phyloP scores from a whole-genome alignment of 148 eudicot species.

The Nepenthes mirabilis region DNA sequence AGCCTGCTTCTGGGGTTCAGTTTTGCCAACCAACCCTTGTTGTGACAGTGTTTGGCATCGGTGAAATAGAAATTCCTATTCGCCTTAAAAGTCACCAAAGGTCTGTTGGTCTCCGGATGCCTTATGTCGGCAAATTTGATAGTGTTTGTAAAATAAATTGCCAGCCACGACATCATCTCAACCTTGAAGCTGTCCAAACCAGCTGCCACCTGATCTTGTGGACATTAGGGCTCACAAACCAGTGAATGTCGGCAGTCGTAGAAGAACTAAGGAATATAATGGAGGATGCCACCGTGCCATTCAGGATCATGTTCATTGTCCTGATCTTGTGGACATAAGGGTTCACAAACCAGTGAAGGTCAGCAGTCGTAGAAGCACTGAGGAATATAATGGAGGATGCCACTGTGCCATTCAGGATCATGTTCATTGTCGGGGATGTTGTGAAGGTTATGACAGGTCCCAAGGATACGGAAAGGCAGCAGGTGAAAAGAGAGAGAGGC shows the following conservation, averaged over 20 bases:
- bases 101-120: conserved; percentile 67
- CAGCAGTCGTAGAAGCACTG: conserved; percentile 80
- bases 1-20: conserved; percentile 42
- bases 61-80: conserved; percentile 61
- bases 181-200: conserved; percentile 87
- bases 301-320: conserved; percentile 64
- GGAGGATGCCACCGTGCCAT: conserved; percentile 87
- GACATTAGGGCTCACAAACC: conserved; percentile 95
- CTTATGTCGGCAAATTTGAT: conserved; percentile 70
- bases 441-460: conserved; percentile 96
- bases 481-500: conserved; percentile 89
- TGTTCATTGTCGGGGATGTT: conserved; percentile 72
- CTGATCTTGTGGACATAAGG: conserved; percentile 52
- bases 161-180: conserved; percentile 93
- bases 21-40: conserved; percentile 82
- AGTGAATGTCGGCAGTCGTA: conserved; percentile 79
- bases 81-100: conserved; percentile 79
- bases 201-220: conserved; percentile 86
- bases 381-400: conserved; percentile 78
- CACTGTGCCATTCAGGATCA: conserved; percentile 87
- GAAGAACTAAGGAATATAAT: conserved; percentile 87
- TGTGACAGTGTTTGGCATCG: conserved; percentile 70
- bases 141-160: conserved; percentile 43
- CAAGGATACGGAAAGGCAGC: conserved; percentile 86
- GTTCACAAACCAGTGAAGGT: conserved; percentile 97